These are phyloP conservation scores for Suhomyces guaymorum DNA, from an alignment of 1,139 yeast species.

Conservation along the genomic window DNA sequence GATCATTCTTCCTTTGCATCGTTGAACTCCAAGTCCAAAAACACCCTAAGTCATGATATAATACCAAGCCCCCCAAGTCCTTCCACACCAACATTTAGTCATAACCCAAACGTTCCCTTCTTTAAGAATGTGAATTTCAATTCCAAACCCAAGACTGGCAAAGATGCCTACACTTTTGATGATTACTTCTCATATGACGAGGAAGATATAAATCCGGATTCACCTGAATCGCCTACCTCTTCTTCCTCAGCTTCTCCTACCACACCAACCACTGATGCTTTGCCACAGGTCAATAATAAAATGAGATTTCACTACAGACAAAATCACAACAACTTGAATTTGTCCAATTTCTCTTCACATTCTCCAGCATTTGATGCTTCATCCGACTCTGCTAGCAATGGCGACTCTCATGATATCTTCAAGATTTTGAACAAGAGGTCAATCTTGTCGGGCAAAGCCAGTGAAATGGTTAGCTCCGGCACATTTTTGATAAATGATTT, in stretches of 20 bases:
- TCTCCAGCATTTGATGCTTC: conserved; percentile 8
- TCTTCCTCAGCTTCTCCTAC: conserved; percentile 2
- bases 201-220: conserved; percentile 5
- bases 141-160: conserved; percentile 30
- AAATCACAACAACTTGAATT: conserved; percentile 45
- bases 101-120: conserved; percentile 33
- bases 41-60: conserved; percentile 8
- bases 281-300: conserved; percentile 20
- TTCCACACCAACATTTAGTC: conserved; percentile 10
- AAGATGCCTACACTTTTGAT: conserved; percentile 33
- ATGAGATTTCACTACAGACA: conserved; percentile 48
- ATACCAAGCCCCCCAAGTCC: conserved; percentile 13
- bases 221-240: no score
- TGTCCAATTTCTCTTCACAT: conserved; percentile 19
- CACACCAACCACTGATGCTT: conserved; percentile 5
- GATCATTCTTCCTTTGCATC: conserved; percentile 39
- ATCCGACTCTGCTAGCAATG: conserved; percentile 6
- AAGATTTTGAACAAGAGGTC: conserved; percentile 47
- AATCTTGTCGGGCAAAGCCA: conserved; percentile 51
- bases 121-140: conserved; percentile 43
- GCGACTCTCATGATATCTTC: conserved; percentile 27
- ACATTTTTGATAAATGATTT: conserved; percentile 51
- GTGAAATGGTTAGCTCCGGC: conserved; percentile 57
- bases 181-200: conserved; percentile 33
- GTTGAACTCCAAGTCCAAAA: conserved; percentile 24